Conservation (phyloP, 176 grass and related monocot genomes). For the Bothriochloa decipiens region DNA sequence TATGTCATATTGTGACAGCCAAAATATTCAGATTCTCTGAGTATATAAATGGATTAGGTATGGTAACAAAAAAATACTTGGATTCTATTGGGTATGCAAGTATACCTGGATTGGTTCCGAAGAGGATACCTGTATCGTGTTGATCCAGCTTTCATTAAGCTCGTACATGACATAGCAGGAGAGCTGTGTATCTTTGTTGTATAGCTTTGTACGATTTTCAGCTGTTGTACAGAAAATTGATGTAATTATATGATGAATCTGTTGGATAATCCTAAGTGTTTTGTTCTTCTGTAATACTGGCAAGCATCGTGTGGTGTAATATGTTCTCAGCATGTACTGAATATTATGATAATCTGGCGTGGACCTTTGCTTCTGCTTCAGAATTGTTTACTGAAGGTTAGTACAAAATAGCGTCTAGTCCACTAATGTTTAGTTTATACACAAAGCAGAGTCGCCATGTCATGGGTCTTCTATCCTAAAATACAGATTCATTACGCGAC, state of each 20-base stretch:
- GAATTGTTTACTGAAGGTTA: background rate
- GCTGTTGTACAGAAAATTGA: conserved; percentile 33
- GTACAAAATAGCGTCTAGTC: background rate
- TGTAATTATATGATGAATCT: conserved; percentile 18
- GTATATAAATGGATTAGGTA: conserved; percentile 13
- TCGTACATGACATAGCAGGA: background rate
- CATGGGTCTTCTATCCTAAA: conserved; percentile 39
- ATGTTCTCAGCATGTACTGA: background rate
- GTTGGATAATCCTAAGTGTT: conserved; percentile 5
- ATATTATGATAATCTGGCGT: background rate
- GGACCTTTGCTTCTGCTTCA: background rate
- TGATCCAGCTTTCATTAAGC: conserved; percentile 5
- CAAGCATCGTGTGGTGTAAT: background rate
- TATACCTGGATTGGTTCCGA: background rate
- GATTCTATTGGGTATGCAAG: background rate
- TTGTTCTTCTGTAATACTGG: conserved; percentile 17
- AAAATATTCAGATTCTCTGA: background rate
- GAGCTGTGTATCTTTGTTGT: background rate
- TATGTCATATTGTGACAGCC: background rate
- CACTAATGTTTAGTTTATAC: conserved; percentile 38
- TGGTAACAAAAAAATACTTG: background rate
- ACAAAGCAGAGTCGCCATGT: conserved; percentile 27
- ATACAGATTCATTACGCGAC: conserved; percentile 34
- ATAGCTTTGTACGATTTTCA: background rate
- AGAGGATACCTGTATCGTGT: background rate